A percentile compares a stretch with the other conserved stretches of the same genome.
Evolutionary conservation across 768 basidiomycete genomes (phyloP).

Genomic region (Trametes punicea): DNA sequence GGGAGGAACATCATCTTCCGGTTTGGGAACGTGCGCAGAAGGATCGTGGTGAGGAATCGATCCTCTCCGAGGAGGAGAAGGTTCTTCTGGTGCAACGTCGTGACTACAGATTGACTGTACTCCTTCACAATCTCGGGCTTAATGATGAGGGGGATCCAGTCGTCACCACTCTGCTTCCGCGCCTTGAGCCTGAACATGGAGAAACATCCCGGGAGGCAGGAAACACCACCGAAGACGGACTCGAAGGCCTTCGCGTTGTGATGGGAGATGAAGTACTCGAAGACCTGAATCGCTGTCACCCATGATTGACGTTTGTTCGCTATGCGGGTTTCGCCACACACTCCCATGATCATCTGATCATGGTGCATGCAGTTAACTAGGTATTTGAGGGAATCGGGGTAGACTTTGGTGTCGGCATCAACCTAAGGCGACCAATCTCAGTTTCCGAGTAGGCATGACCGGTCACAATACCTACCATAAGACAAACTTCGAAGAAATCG

Average conservation of each 20-base stretch:
- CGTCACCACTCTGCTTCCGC: slow-evolving; percentile 80
- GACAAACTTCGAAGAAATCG: slow-evolving; percentile 94
- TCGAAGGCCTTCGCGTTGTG: slow-evolving; percentile 98
- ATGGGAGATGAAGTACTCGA: slow-evolving; percentile 99
- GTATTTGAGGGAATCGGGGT: slow-evolving; percentile 82
- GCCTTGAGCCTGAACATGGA: slow-evolving; percentile 99
- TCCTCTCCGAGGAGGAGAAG: slow-evolving; percentile 95
- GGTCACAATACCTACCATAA: slow-evolving; percentile 65
- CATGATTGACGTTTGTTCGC: slow-evolving; percentile 98
- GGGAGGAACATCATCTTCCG: slow-evolving; percentile 99
- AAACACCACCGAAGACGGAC: slow-evolving; percentile 98
- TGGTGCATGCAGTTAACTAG: slow-evolving; percentile 99
- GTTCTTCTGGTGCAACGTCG: slow-evolving; percentile 97
- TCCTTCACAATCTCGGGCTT: slow-evolving; percentile 97
- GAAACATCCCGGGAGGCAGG: slow-evolving; percentile 99
- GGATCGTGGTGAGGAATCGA: slow-evolving; percentile 95
- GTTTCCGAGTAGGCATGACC: background rate
- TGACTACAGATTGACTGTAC: slow-evolving; percentile 92
- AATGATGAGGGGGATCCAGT: slow-evolving; percentile 96
- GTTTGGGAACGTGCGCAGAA: slow-evolving; percentile 95
- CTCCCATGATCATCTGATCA: slow-evolving; percentile 98
- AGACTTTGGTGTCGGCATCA: slow-evolving; percentile 97
- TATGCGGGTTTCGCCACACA: slow-evolving; percentile 97
- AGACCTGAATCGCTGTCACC: slow-evolving; percentile 98
- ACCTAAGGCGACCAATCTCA: slow-evolving; percentile 58